Base-by-base conservation (phyloP, 495 filamentous ascomycete species). In the Penicillium paxilli region DNA sequence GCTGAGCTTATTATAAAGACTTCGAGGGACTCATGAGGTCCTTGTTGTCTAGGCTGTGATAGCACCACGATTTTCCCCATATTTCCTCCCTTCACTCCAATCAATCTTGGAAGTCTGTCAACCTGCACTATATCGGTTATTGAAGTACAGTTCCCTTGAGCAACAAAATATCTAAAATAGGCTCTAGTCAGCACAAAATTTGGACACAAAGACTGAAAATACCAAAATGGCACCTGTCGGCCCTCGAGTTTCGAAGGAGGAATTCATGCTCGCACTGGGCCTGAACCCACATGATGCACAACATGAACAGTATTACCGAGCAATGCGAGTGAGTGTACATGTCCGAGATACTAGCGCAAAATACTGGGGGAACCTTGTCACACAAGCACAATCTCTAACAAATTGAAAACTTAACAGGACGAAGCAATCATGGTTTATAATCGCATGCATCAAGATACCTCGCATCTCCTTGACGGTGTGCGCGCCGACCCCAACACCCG, bases 381-480 rank as follows among this genome's bases (percentile, higher is more conserved):
- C n/a, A n/a, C n/a, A n/a, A n/a, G n/a, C n/a, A n/a, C n/a, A n/a
- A 12, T 26, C 21, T 42, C 16, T 28, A 21, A 8, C 4, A n/a
- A n/a, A n/a, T n/a, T n/a, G n/a, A n/a, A n/a, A n/a, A 11, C 8
- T 33, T 11, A 42, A 19, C 54, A 80, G 77, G 75, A 75, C 37
- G 76, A 79, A 69, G 73, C 77, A 33, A 78, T 78, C 49, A 52
- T 57, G 16, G 65, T 75, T 46, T 80, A 79, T 63, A 73, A 75
- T 49, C 57, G 46, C 35, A 60, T 79, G 51, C 72, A 80, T 47
- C 58, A 64, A 59, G 69, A 73, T 32, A 69, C 65, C 6, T 63
- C 71, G 11, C 57, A 67, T 35, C 75, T 79, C 19, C 64, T 80
- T 41, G 73, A 77, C 41, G 68, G 46, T 57, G 52, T 73, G 40